These are phyloP conservation scores for Crucibulum cyathiforme DNA, from an alignment of 1,284 basidiomycete genomes.

Conservation along the genomic window DNA sequence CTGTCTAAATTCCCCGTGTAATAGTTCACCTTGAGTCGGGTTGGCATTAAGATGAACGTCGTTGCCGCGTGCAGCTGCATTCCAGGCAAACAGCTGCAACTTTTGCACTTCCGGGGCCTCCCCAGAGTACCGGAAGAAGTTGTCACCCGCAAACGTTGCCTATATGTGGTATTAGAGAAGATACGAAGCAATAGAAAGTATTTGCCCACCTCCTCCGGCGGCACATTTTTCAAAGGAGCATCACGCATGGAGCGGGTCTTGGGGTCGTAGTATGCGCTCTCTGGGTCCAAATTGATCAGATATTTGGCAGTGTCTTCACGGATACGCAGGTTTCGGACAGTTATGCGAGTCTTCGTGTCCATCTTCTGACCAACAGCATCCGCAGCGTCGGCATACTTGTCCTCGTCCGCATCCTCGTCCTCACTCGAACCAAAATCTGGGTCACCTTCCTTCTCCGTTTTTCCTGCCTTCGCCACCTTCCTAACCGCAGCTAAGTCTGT, in stretches of 20 bases:
- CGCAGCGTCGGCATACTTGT: constrained; percentile 97
- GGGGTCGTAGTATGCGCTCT: constrained; percentile 98
- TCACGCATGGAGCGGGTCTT: constrained; percentile 99
- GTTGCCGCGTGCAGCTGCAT: constrained; percentile 91
- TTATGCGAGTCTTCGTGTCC: constrained; percentile 97
- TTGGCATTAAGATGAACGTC: constrained; percentile 97
- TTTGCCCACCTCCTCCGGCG: constrained; percentile 81
- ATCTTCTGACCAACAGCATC: constrained; percentile 98
- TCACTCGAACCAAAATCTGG: constrained; percentile 97
- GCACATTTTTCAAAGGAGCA: constrained; percentile 80
- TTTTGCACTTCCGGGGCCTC: constrained; percentile 91
- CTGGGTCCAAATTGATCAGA: constrained; percentile 94
- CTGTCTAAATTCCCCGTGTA: constrained; percentile 89
- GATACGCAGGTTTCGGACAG: constrained; percentile 97
- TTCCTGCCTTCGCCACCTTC: constrained; percentile 85
- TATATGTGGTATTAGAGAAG: constrained; percentile 34
- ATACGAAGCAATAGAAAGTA: constrained; percentile 3
- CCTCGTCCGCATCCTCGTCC: constrained; percentile 92
- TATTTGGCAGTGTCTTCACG: constrained; percentile 99
- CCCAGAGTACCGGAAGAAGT: constrained; percentile 90
- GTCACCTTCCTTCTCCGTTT: constrained; percentile 73
- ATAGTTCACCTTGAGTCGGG: constrained; percentile 92
- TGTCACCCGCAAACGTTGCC: constrained; percentile 95
- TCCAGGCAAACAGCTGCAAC: constrained; percentile 97
- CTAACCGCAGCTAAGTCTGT: constrained; percentile 85